A percentile compares a stretch with the other conserved stretches of the same genome.
These are phyloP conservation scores for Orbilia javanica DNA, from an alignment of 2,329 filamentous ascomycete genomes.

Conservation along the genomic window DNA sequence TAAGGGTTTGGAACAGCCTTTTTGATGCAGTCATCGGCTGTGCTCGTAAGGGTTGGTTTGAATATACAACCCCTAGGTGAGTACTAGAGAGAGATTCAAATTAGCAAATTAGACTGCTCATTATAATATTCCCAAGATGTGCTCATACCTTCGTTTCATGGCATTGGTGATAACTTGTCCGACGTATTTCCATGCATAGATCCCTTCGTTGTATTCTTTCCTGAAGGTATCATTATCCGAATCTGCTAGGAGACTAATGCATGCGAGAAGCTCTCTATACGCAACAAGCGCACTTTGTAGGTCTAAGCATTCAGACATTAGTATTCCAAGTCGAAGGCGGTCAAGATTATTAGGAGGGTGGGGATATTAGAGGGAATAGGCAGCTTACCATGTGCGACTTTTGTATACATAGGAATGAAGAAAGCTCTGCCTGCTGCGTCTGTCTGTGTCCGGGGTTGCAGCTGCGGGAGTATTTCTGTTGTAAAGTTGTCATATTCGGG, in stretches of 20 bases:
- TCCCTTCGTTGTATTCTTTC: slow-evolving; percentile 39
- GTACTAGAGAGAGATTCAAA: not conserved
- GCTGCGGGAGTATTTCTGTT: slow-evolving; percentile 42
- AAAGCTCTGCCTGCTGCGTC: slow-evolving; percentile 44
- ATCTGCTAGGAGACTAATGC: slow-evolving; percentile 42
- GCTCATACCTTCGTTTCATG: slow-evolving; percentile 39
- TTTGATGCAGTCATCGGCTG: slow-evolving; percentile 17
- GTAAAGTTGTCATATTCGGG: slow-evolving; percentile 39
- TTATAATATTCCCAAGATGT: not conserved
- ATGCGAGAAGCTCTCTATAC: slow-evolving; percentile 38
- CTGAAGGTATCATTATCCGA: slow-evolving; percentile 34
- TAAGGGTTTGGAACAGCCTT: slow-evolving; percentile 42
- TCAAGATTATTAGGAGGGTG: not conserved
- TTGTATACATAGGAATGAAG: slow-evolving; percentile 51
- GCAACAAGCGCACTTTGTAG: slow-evolving; percentile 32
- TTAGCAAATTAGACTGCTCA: not conserved
- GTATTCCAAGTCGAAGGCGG: not conserved
- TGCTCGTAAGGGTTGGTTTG: slow-evolving; percentile 40
- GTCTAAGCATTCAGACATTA: slow-evolving; percentile 12
- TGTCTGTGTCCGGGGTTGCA: slow-evolving; percentile 36
- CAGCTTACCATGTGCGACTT: slow-evolving; percentile 41
- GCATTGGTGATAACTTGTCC: slow-evolving; percentile 38
- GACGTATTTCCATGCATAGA: slow-evolving; percentile 48
- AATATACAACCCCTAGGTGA: slow-evolving; percentile 37
- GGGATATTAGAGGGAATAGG: not conserved